Evolutionary conservation across 202 grass and related monocot species (phyloP).

Genomic region (Alloteropsis angusta): DNA sequence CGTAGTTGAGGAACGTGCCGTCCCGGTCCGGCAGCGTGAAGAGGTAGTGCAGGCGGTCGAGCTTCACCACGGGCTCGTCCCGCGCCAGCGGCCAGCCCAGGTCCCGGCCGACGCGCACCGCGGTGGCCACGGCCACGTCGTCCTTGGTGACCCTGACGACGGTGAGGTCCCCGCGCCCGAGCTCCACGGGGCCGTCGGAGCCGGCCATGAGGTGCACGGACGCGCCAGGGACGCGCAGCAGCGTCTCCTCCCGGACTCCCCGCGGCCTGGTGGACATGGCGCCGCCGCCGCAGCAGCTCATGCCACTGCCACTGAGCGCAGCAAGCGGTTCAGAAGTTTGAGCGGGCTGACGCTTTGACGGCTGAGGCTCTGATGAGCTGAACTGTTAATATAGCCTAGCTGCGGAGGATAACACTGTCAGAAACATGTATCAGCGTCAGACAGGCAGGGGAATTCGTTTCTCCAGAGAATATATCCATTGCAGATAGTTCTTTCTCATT

Average conservation of each 20-base stretch:
- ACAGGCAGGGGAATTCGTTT: neutral
- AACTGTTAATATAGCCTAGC: neutral
- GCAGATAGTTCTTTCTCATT: slow-evolving; percentile 25
- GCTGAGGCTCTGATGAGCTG: neutral
- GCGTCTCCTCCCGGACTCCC: slow-evolving; percentile 46
- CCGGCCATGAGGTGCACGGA: slow-evolving; percentile 52
- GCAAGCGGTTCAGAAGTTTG: neutral
- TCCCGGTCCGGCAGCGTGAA: slow-evolving; percentile 72
- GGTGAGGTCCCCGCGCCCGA: slow-evolving; percentile 57
- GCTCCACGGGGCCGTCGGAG: slow-evolving; percentile 40
- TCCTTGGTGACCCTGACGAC: slow-evolving; percentile 49
- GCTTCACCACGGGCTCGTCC: slow-evolving; percentile 81
- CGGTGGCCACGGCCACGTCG: slow-evolving; percentile 47
- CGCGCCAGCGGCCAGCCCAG: slow-evolving; percentile 80
- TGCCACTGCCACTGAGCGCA: slow-evolving; percentile 17
- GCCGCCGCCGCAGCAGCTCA: slow-evolving; percentile 52
- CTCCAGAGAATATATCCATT: slow-evolving; percentile 41
- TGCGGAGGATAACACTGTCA: neutral
- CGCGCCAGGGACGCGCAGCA: slow-evolving; percentile 63
- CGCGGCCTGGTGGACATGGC: slow-evolving; percentile 25
- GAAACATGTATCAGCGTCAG: neutral
- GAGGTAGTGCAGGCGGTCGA: slow-evolving; percentile 75
- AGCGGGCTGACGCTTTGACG: neutral
- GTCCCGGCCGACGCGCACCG: slow-evolving; percentile 50
- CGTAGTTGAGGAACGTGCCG: slow-evolving; percentile 78